Percentiles rank a stretch among this genome's conserved stretches.
phyloP scores from a whole-genome alignment of 2,329 filamentous ascomycete genomes.

The Trichophyton simii region DNA sequence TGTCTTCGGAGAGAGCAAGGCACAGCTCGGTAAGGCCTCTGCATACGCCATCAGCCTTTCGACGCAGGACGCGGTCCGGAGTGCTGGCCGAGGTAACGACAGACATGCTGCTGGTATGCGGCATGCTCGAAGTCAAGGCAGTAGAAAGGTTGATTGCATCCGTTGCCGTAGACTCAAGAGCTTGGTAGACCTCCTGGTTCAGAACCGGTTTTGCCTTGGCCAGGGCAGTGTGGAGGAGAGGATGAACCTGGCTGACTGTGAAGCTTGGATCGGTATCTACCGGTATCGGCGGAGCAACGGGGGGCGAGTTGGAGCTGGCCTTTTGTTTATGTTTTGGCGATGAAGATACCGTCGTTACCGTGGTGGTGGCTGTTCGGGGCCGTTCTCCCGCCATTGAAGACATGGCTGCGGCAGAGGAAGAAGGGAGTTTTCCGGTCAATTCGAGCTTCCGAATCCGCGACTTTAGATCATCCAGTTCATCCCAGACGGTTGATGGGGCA shows the following conservation, averaged over 20 bases:
- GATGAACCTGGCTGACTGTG: conserved; percentile 51
- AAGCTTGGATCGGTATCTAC: conserved; percentile 25
- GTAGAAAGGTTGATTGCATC: conserved; percentile 70
- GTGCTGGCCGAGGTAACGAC: conserved; percentile 25
- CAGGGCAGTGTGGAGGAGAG: conserved; percentile 67
- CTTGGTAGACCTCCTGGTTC: conserved; percentile 57
- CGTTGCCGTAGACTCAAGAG: conserved; percentile 65
- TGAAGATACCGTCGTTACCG: conserved; percentile 76
- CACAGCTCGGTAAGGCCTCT: conserved; percentile 86
- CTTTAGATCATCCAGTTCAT: conserved; percentile 91
- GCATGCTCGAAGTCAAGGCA: conserved; percentile 61
- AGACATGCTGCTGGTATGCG: conserved; percentile 35
- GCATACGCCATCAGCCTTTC: conserved; percentile 87
- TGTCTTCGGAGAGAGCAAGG: conserved; percentile 61
- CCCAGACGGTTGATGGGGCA: conserved; percentile 89
- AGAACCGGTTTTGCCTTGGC: conserved; percentile 62
- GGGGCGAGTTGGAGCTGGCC: conserved; percentile 25
- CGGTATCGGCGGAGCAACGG: conserved; percentile 24
- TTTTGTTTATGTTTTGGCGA: conserved; percentile 65
- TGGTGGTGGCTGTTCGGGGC: conserved; percentile 81
- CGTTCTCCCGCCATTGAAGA: conserved; percentile 64
- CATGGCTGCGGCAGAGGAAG: conserved; percentile 69
- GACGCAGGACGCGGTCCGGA: conserved; percentile 71
- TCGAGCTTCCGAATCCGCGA: conserved; percentile 84
- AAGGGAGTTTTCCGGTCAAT: conserved; percentile 72